Base-by-base conservation (phyloP, 169 alveolate species). In the Eimeria sp. region DNA sequence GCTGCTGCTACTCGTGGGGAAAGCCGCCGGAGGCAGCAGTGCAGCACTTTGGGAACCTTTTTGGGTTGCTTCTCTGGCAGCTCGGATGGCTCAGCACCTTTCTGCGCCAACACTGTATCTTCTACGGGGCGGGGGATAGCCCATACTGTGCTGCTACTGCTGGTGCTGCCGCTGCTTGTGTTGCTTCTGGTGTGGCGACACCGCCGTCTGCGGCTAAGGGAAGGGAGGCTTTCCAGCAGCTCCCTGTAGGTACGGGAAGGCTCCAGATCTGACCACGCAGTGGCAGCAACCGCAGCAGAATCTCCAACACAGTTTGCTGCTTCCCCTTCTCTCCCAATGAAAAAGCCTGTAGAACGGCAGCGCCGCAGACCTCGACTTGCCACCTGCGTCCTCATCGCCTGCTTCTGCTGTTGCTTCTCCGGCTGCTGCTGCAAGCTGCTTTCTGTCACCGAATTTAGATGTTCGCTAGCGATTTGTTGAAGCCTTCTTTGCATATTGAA, bases 121-220 rank as follows among this genome's bases (percentile, higher is more conserved):
- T n/a, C 70, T 25, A 4, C 43, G n/a, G 10, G 49, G 40, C 61
- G 43, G 86, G 6, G 58, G 34, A 34, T 2, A 30, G 43, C 86
- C 63, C 86, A 45, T 34, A 34, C 40, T 51, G 65, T 78, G 89
- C 88, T 16, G 88, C 61, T 54, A 14, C 61, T 76, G 40, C 88
- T 43, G 65, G 73, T 82, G 34, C 72, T 51, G 45, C 92, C 61
- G 92, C 92, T 57, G 92, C 78, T 61, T 58, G 80, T 84, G 92
- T 78, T 57, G 49, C 61, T 0, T 80, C 92, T n/a, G 78, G 58
- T 11, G 92, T 45, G 34, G 78, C 57, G 57, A 34, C 80, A 18
- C 80, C 57, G 58, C 61, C 47, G 82, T 30, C 54, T 43, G 5
- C 84, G 47, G 11, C 72, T 25, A 14, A 6, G 86, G 45, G 82